Base-by-base conservation (phyloP, 371 early-diverging fungal species). In the Lichtheimia ornata region DNA sequence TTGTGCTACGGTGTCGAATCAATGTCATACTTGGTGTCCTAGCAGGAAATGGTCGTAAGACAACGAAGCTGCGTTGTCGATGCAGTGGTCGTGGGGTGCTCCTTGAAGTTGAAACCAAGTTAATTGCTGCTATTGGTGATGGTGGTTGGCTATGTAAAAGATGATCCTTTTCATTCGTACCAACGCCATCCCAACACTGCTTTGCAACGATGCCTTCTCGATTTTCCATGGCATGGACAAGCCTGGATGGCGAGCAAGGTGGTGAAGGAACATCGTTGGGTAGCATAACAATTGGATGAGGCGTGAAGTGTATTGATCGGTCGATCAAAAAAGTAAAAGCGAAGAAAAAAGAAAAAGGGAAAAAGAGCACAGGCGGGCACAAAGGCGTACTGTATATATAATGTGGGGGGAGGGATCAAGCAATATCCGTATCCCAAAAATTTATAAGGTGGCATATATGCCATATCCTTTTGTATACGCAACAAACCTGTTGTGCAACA, bases 251-350 rank as follows among this genome's bases (percentile, higher is more conserved):
- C 17, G 47, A 47, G 11, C 18, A 18, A 47, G 47, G 47, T 47
- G 47, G 47, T 13, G 47, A 47, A 4, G 47, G 22, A 47, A 47
- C 47, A 47, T 47, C 47, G 18, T 47, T 47, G 47, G 47, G 47
- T 22, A 22, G 47, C 47, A 47, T 47, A 47, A 35, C 35, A 35
- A 35, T 11, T 35, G 35, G 35, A 4, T 35, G 35, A 35, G 9
- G 35, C 11, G 35, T 11, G 9, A 35, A 11, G 35, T 35, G 35
- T 5, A 35, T 35, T 35, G 6, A 35, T 35, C 35, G 9, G 11
- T 35, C 11, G 35, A 35, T 35, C 35, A 35, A 35, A 35, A 35
- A 35, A 35, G 22, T 22, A 22, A 11, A 35, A 11, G 6, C 6
- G 9, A 35, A 11, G 35, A 11, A 35, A 35, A 35, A 35, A 35